Conservation (phyloP, 2,329 filamentous ascomycete species). For the Fragosphaeria purpurea region DNA sequence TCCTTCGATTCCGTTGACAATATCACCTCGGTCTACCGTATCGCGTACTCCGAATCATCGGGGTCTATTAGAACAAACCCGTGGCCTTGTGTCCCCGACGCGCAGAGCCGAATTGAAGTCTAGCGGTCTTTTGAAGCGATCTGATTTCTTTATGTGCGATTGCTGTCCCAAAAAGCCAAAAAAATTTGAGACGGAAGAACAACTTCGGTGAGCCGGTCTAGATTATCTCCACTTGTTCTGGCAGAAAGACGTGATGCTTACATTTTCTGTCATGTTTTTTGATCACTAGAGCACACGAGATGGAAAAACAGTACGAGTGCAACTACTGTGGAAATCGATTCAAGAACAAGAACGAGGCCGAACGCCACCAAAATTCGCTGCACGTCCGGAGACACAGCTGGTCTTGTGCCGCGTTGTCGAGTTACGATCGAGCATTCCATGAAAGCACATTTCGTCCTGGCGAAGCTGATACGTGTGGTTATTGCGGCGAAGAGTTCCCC, state of each 20-base stretch:
- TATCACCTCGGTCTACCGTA: constrained; percentile 39
- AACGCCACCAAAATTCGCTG: constrained; percentile 90
- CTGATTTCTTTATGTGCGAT: constrained; percentile 59
- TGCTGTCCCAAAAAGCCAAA: constrained; percentile 97
- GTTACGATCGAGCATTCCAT: constrained; percentile 77
- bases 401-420: constrained; percentile 82
- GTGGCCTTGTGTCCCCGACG: constrained; percentile 33
- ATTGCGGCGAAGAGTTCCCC: constrained; percentile 84
- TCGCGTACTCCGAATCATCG: constrained; percentile 34
- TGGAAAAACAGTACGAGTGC: constrained; percentile 95
- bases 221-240: too few species aligned
- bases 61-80: constrained; percentile 32
- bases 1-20: constrained; percentile 36
- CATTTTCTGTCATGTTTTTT: neutral
- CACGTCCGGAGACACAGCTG: constrained; percentile 89
- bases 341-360: constrained; percentile 98
- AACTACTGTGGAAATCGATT: constrained; percentile 88
- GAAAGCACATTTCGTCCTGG: constrained; percentile 59
- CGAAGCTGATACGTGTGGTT: constrained; percentile 75
- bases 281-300: constrained; percentile 64
- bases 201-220: constrained; percentile 59
- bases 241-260: too few species aligned
- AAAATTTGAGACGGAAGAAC: constrained; percentile 78
- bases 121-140: constrained; percentile 34
- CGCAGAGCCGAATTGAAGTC: constrained; percentile 35